Conservation (phyloP, 2,329 filamentous ascomycete genomes). For the Massarina eburnea region DNA sequence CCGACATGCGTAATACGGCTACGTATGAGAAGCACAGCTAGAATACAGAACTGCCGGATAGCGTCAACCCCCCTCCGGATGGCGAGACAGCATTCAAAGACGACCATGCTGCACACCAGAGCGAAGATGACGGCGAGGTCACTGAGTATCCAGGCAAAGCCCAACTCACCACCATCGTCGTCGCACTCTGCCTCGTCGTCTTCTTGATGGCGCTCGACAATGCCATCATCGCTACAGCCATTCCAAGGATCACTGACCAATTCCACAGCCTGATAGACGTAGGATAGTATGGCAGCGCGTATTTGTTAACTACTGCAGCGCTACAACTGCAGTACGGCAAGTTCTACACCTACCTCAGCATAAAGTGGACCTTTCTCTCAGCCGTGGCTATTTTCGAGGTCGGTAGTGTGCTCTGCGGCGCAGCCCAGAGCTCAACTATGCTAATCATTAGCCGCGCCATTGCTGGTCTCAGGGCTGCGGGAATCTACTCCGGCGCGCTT, state of each 20-base stretch:
- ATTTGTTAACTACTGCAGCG: constrained; percentile 47
- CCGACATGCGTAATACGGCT: neutral
- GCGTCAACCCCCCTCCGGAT: neutral
- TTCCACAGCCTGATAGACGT: constrained; percentile 26
- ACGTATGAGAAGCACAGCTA: neutral
- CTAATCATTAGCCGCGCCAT: constrained; percentile 45
- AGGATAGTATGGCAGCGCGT: constrained; percentile 36
- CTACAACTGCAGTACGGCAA: constrained; percentile 52
- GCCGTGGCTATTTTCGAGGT: constrained; percentile 54
- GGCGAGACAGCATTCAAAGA: neutral
- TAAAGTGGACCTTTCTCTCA: constrained; percentile 41
- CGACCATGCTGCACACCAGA: too few relatives aligned
- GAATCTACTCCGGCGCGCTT: constrained; percentile 38
- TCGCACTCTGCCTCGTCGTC: too few relatives aligned
- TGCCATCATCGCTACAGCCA: constrained; percentile 33
- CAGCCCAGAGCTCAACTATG: constrained; percentile 37
- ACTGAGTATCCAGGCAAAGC: constrained; percentile 11
- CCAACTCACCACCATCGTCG: too few relatives aligned
- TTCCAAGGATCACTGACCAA: constrained; percentile 31
- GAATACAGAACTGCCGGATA: neutral
- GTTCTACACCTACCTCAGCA: constrained; percentile 48
- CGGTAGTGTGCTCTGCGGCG: constrained; percentile 56
- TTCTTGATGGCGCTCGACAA: too few relatives aligned
- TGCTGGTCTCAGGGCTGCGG: constrained; percentile 35
- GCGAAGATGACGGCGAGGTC: neutral